These are phyloP conservation scores for Cytospora mali DNA, from an alignment of 2,329 filamentous ascomycete genomes.

Conservation along the genomic window DNA sequence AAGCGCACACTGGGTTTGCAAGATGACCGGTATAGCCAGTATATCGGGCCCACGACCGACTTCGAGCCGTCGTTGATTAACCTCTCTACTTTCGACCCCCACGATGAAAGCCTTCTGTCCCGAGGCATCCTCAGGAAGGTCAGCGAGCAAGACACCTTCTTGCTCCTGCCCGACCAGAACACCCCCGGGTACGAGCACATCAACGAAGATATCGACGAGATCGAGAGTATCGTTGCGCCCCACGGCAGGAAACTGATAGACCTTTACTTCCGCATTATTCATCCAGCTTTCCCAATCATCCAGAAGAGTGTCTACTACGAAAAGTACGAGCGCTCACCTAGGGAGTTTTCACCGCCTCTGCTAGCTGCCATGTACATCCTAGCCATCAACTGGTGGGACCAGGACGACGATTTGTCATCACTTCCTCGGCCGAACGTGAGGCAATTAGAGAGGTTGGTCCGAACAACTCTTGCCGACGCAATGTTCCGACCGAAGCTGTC, in stretches of 20 bases:
- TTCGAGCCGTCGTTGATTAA: slow-evolving; percentile 84
- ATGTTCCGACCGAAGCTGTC: slow-evolving; percentile 57
- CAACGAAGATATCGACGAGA: slow-evolving; percentile 64
- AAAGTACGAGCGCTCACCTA: slow-evolving; percentile 59
- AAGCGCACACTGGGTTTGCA: slow-evolving; percentile 76
- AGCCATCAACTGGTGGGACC: slow-evolving; percentile 64
- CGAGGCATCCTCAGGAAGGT: slow-evolving; percentile 73
- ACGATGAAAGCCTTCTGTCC: slow-evolving; percentile 76
- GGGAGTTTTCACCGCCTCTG: slow-evolving; percentile 61
- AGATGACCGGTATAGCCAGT: slow-evolving; percentile 76
- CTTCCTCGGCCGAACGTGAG: slow-evolving; percentile 45
- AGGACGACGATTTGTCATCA: slow-evolving; percentile 55
- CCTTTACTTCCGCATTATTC: slow-evolving; percentile 66
- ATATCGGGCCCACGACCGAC: slow-evolving; percentile 81
- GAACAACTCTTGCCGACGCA: slow-evolving; percentile 49
- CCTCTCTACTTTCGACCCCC: slow-evolving; percentile 76
- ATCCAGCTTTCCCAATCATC: slow-evolving; percentile 60
- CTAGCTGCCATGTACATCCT: slow-evolving; percentile 64
- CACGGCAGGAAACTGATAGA: slow-evolving; percentile 66
- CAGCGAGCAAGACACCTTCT: slow-evolving; percentile 76
- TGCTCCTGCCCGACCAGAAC: slow-evolving; percentile 74
- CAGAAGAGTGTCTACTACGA: slow-evolving; percentile 65
- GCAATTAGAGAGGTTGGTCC: slow-evolving; percentile 40
- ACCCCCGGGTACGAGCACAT: slow-evolving; percentile 74
- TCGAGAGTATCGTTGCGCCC: slow-evolving; percentile 64